Evolutionary conservation across 2,329 filamentous ascomycete genomes (phyloP).

Genomic region (Sphaerulina musiva): DNA sequence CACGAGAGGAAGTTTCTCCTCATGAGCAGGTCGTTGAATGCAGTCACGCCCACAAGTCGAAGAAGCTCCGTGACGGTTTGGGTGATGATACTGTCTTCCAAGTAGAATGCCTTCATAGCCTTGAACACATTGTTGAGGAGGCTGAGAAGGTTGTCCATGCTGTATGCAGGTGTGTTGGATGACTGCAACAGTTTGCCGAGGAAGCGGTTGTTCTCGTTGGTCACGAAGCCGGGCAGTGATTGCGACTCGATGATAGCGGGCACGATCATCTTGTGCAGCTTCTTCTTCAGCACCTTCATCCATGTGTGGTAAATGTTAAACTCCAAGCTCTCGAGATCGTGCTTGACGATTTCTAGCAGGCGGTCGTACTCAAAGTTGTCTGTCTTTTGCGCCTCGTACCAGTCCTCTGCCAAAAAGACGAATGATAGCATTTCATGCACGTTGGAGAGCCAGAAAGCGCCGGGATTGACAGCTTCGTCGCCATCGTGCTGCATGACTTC

Average conservation of each 20-base stretch:
- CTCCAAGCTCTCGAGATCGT: conserved; percentile 93
- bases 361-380: conserved; percentile 99
- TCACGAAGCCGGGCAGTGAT: conserved; percentile 95
- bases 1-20: conserved; percentile 96
- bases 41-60: conserved; percentile 87
- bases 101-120: conserved; percentile 97
- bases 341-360: conserved; percentile 95
- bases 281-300: conserved; percentile 99
- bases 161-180: conserved; percentile 89
- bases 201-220: conserved; percentile 97
- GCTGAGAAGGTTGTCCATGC: conserved; percentile 97
- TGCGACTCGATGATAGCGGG: conserved; percentile 98
- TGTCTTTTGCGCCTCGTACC: conserved; percentile 98
- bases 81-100: conserved; percentile 91
- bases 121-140: conserved; percentile 95
- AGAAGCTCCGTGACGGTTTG: conserved; percentile 94
- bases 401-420: conserved; percentile 97
- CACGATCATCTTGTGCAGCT: conserved; percentile 98
- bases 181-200: conserved; percentile 90
- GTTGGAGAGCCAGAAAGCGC: conserved; percentile 97
- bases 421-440: conserved; percentile 99
- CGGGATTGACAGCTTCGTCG: conserved; percentile 93
- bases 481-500: conserved; percentile 99
- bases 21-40: conserved; percentile 98
- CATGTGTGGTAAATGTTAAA: conserved; percentile 99